phyloP scores from a whole-genome alignment of 1,284 basidiomycete genomes.

The Clitocybe nebularis region DNA sequence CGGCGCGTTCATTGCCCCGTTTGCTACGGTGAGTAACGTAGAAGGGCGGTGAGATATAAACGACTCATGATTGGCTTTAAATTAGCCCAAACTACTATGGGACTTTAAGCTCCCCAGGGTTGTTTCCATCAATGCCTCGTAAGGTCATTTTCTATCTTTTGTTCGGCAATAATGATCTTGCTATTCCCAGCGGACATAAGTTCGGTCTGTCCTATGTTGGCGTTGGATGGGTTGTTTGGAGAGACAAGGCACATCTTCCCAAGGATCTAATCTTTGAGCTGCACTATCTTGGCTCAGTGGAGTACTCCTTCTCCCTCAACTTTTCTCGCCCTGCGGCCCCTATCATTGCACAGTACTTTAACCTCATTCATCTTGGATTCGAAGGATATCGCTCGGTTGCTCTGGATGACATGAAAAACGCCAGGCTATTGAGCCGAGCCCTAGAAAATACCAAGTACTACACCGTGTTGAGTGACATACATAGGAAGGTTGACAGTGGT shows the following conservation, averaged over 20 bases:
- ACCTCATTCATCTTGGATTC: slow-evolving; percentile 81
- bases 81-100: slow-evolving; percentile 74
- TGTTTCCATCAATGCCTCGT: slow-evolving; percentile 82
- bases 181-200: slow-evolving; percentile 64
- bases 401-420: slow-evolving; percentile 77
- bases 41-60: not conserved
- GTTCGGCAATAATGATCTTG: slow-evolving; percentile 1
- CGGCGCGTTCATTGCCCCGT: slow-evolving; percentile 85
- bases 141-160: slow-evolving; percentile 12
- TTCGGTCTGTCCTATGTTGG: slow-evolving; percentile 87
- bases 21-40: slow-evolving; percentile 45
- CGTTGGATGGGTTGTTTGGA: slow-evolving; percentile 87
- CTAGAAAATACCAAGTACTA: slow-evolving; percentile 81
- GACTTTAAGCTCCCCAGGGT: slow-evolving; percentile 87
- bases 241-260: slow-evolving; percentile 71
- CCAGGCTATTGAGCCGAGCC: slow-evolving; percentile 81
- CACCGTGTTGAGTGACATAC: slow-evolving; percentile 70
- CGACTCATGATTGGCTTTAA: slow-evolving; percentile 15
- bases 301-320: slow-evolving; percentile 87
- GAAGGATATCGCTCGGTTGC: slow-evolving; percentile 79
- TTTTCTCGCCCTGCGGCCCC: slow-evolving; percentile 91
- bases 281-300: slow-evolving; percentile 69
- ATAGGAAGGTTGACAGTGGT: slow-evolving; percentile 32
- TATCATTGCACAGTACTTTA: slow-evolving; percentile 92
- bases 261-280: slow-evolving; percentile 94